phyloP scores from a whole-genome alignment of 2,329 filamentous ascomycete species.

The Metarhizium sp. region DNA sequence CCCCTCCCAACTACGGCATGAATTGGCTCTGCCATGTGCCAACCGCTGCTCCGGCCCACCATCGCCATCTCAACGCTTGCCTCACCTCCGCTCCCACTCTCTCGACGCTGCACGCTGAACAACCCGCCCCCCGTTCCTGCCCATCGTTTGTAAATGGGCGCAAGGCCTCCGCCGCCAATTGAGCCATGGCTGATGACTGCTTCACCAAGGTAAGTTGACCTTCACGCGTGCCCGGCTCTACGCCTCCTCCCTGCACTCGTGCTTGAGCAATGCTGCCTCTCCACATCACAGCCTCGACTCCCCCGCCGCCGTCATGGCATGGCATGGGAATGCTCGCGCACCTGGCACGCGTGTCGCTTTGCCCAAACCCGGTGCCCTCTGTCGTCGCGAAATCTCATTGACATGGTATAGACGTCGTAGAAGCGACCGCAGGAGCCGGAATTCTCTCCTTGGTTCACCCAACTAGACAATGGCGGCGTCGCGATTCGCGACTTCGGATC shows the following conservation, averaged over 20 bases:
- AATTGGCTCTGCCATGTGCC: neutral
- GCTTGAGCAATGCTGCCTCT: neutral
- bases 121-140: neutral
- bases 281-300: neutral
- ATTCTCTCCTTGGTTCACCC: slow-evolving; percentile 14
- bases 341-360: neutral
- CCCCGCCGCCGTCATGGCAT: neutral
- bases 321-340: neutral
- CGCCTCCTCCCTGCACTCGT: neutral
- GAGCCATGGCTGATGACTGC: slow-evolving; percentile 39
- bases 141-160: slow-evolving; percentile 30
- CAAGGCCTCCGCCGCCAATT: slow-evolving; percentile 30
- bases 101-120: neutral
- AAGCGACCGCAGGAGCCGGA: slow-evolving; percentile 26
- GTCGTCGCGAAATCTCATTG: slow-evolving; percentile 5
- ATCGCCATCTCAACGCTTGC: neutral
- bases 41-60: neutral
- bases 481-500: slow-evolving; percentile 35
- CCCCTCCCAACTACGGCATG: neutral
- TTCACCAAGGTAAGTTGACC: slow-evolving; percentile 32
- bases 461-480: slow-evolving; percentile 32
- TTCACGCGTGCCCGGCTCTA: neutral
- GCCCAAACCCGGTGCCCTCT: slow-evolving; percentile 4
- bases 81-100: neutral
- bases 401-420: slow-evolving; percentile 30